Base-by-base conservation (phyloP, 2,329 filamentous ascomycete genomes). In the Fusarium ramigenum region DNA sequence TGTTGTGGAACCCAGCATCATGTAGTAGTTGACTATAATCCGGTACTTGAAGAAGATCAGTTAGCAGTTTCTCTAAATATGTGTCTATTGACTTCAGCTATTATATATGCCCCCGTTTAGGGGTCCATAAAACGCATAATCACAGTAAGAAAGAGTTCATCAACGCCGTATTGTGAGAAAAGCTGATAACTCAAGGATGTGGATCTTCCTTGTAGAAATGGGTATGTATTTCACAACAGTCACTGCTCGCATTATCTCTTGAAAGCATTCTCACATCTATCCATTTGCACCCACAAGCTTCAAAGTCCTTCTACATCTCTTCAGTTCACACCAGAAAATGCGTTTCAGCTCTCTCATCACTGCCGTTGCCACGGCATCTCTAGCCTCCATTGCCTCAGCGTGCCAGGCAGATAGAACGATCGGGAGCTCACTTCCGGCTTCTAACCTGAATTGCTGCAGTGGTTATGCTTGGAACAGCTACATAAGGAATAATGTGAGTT, bases 151-250 rank as follows among this genome's bases (percentile, higher is more conserved):
- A 19, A 37, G 18, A 49, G 28, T 49, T 32, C 10, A 32, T 5
- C 10, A 9, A 4, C 1, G 15, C 23, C 21, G 7, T 9, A 30
- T 21, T 9, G 0, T 7, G 3, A 11, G 1, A 21, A 16, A 5
- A 49, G 9, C 11, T 4, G 1, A 19, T 3, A 19, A 50, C 30
- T 34, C 21, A 19, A 50, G 1, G 5, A 23, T 19, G 16, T 34
- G 11, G 21, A 11, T n/a, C 28, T 7, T 21, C 7, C 3, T 30
- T 16, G 14, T 10, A 11, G 7, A 19, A n/a, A 0, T 11, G 21
- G 14, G 15, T 9, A 30, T 30, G n/a, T n/a, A 49, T 32, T 5
- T 6, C 3, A 18, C 5, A 9, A 0, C 10, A 5, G 30, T 18
- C 15, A 18, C 21, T 23, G 18, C 28, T 32, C 10, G 21, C 14